phyloP scores from a whole-genome alignment of 2,329 filamentous ascomycete genomes.

The Aspergillus persii region DNA sequence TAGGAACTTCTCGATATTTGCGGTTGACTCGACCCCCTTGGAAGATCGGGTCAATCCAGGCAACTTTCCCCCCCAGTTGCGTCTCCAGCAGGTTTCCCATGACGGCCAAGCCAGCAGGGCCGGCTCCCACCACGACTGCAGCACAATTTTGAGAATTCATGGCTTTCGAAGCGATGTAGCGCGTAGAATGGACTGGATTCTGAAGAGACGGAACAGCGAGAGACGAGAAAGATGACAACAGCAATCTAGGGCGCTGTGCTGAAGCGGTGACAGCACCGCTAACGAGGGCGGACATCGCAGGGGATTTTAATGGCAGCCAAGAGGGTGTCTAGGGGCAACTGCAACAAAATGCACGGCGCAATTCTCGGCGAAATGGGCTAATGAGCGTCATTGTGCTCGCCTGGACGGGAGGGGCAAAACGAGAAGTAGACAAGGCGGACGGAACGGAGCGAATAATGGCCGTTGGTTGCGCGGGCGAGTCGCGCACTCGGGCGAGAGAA shows the following conservation, averaged over 20 bases:
- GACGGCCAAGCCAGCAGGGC: constrained; percentile 58
- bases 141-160: constrained; percentile 41
- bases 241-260: background rate
- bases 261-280: background rate
- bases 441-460: constrained; percentile 6
- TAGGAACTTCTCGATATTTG: constrained; percentile 61
- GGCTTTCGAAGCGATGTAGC: constrained; percentile 12
- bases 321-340: background rate
- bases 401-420: constrained; percentile 5
- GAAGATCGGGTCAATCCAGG: constrained; percentile 61
- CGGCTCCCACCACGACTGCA: constrained; percentile 59
- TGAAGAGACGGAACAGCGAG: background rate
- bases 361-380: constrained; percentile 18
- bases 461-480: background rate
- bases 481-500: background rate
- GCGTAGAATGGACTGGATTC: background rate
- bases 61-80: constrained; percentile 47
- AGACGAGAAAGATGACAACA: background rate
- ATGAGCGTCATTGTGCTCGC: constrained; percentile 6
- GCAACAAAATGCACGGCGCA: constrained; percentile 10
- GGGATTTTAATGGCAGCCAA: constrained; percentile 9
- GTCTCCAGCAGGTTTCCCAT: constrained; percentile 62
- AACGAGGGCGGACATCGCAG: background rate
- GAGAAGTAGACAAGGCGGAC: background rate
- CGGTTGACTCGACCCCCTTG: constrained; percentile 52